Conservation (phyloP, 2,329 filamentous ascomycete genomes). For the Monosporascus sp. region DNA sequence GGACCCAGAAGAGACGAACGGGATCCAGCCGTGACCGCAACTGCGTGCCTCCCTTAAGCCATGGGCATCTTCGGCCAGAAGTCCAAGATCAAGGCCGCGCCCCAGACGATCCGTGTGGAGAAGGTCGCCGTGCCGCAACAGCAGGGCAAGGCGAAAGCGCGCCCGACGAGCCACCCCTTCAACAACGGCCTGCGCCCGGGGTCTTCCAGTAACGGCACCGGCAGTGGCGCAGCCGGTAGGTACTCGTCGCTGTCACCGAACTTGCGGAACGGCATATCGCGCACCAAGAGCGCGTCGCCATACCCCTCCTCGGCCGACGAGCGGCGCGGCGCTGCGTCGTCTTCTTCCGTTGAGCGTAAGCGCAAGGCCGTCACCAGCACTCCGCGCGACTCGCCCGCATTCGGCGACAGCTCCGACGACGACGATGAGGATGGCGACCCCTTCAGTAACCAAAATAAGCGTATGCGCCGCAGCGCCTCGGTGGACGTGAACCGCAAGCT, state of each 20-base stretch:
- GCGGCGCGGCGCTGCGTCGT: constrained; percentile 11
- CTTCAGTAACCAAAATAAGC: constrained; percentile 43
- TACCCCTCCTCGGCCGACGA: constrained; percentile 28
- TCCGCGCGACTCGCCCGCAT: constrained; percentile 39
- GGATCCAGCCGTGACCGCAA: background rate
- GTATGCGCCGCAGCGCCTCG: constrained; percentile 38
- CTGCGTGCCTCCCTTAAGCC: constrained; percentile 1
- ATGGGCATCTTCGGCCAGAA: constrained; percentile 40
- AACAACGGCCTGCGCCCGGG: constrained; percentile 10
- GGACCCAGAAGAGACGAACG: background rate
- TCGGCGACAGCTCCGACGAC: constrained; percentile 43
- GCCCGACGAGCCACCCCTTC: constrained; percentile 8
- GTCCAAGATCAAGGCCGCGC: constrained; percentile 46
- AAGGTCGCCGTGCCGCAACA: constrained; percentile 42
- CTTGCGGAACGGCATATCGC: constrained; percentile 22
- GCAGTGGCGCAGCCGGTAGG: too few relatives aligned
- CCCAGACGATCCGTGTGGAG: constrained; percentile 47
- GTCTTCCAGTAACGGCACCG: constrained; percentile 9
- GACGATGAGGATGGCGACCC: constrained; percentile 48
- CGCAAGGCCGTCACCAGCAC: constrained; percentile 37
- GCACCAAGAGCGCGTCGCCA: constrained; percentile 35
- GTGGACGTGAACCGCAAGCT: constrained; percentile 44
- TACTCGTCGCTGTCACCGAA: constrained; percentile 36
- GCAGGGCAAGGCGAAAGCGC: constrained; percentile 22
- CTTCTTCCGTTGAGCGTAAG: constrained; percentile 32